Evolutionary conservation across 306 rosid species (phyloP).

Genomic region (Malus asiatica): DNA sequence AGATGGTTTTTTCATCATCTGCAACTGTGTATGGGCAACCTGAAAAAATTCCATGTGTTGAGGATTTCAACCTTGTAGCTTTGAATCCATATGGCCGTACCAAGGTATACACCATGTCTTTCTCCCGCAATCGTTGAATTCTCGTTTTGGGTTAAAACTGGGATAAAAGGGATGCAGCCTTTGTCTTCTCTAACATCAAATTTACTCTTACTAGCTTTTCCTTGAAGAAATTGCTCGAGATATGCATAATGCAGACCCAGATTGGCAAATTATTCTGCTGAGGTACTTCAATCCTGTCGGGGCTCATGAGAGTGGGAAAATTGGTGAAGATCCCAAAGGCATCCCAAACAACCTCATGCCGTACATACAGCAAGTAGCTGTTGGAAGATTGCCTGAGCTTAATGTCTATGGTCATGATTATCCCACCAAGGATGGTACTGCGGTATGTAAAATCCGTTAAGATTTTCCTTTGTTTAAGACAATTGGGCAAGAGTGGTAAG

Average conservation of each 20-base stretch:
- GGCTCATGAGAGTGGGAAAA: slow-evolving; percentile 85
- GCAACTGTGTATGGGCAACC: slow-evolving; percentile 96
- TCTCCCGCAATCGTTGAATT: background rate
- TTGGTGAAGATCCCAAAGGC: slow-evolving; percentile 96
- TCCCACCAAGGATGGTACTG: slow-evolving; percentile 85
- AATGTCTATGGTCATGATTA: slow-evolving; percentile 79
- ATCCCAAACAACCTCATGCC: slow-evolving; percentile 97
- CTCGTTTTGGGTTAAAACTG: background rate
- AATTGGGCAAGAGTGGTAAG: background rate
- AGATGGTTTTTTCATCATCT: slow-evolving; percentile 96
- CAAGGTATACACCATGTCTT: slow-evolving; percentile 38
- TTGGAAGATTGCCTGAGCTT: slow-evolving; percentile 81
- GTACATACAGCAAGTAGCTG: slow-evolving; percentile 90
- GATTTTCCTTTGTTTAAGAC: background rate
- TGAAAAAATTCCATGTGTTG: slow-evolving; percentile 71
- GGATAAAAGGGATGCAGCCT: background rate
- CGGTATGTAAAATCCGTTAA: slow-evolving; percentile 44
- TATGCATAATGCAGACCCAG: slow-evolving; percentile 76
- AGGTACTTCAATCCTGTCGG: slow-evolving; percentile 98
- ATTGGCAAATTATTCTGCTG: slow-evolving; percentile 69
- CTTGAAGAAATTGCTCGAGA: slow-evolving; percentile 84
- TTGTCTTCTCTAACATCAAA: slow-evolving; percentile 7
- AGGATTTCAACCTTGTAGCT: slow-evolving; percentile 63
- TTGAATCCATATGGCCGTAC: slow-evolving; percentile 93
- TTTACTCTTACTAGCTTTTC: slow-evolving; percentile 49